A percentile compares a stretch with the other conserved stretches of the same genome.
phyloP scores from a whole-genome alignment of 2,329 filamentous ascomycete genomes.

The Botrytis sinoallii region DNA sequence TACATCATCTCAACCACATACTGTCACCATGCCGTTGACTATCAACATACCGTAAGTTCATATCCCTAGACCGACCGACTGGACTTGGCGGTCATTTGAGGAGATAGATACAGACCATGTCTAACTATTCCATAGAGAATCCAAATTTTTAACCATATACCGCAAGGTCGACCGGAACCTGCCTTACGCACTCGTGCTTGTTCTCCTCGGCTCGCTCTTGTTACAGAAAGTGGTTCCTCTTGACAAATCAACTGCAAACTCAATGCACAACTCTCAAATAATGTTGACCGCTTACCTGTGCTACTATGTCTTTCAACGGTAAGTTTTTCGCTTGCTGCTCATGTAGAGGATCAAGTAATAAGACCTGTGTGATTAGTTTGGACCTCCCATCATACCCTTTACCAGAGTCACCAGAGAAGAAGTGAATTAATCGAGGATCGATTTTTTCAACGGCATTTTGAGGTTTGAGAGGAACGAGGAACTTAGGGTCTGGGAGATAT shows the following conservation, averaged over 20 bases:
- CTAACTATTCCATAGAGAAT: neutral
- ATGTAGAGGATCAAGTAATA: neutral
- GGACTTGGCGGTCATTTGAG: neutral
- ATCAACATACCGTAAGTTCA: neutral
- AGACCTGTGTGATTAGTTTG: neutral
- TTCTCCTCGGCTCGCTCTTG: neutral
- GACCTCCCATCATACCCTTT: accelerated
- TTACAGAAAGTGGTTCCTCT: neutral
- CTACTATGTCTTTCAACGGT: neutral
- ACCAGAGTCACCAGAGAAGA: neutral
- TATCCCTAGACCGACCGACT: neutral
- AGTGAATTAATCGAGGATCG: neutral
- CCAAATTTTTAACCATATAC: neutral
- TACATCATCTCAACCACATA: neutral
- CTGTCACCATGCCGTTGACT: neutral
- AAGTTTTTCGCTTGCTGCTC: neutral
- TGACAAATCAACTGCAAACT: neutral
- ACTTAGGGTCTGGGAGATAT: neutral
- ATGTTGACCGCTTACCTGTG: neutral
- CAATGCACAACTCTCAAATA: neutral
- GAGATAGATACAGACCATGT: neutral
- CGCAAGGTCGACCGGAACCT: neutral
- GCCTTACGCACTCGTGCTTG: neutral
- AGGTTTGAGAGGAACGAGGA: neutral
- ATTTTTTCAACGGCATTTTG: accelerated